Evolutionary conservation across 768 basidiomycete genomes (phyloP).

Genomic region (Trametopsis cervina): DNA sequence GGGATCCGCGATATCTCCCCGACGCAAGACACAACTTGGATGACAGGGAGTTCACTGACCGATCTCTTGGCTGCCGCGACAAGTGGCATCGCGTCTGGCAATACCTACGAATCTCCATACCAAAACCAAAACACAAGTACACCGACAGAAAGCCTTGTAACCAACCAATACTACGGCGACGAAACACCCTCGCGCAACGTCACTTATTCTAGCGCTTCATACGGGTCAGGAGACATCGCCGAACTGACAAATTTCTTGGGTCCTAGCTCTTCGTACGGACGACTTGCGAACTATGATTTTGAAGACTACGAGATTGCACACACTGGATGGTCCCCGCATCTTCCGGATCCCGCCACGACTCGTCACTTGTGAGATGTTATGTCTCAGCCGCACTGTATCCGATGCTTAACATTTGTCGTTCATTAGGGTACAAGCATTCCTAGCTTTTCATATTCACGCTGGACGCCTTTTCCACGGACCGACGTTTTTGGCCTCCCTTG

Average conservation of each 20-base stretch:
- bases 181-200: background rate
- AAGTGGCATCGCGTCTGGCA: too few relatives aligned
- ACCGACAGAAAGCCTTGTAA: background rate
- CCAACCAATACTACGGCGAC: background rate
- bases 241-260: background rate
- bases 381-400: conserved; percentile 3
- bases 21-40: too few relatives aligned
- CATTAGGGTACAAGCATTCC: conserved; percentile 69
- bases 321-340: conserved; percentile 46
- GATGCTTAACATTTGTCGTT: too few relatives aligned
- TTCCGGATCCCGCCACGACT: conserved; percentile 57
- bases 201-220: background rate
- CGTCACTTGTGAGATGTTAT: conserved; percentile 66
- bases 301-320: background rate
- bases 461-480: conserved; percentile 61
- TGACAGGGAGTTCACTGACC: too few relatives aligned
- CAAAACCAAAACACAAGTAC: background rate
- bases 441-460: conserved; percentile 69
- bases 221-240: too few relatives aligned
- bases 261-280: background rate
- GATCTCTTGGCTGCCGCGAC: too few relatives aligned
- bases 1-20: too few relatives aligned
- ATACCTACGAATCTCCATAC: background rate
- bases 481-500: conserved; percentile 57
- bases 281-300: background rate